Conservation (phyloP, 352 stramenopile species). For the Proteromonas lacertae region DNA sequence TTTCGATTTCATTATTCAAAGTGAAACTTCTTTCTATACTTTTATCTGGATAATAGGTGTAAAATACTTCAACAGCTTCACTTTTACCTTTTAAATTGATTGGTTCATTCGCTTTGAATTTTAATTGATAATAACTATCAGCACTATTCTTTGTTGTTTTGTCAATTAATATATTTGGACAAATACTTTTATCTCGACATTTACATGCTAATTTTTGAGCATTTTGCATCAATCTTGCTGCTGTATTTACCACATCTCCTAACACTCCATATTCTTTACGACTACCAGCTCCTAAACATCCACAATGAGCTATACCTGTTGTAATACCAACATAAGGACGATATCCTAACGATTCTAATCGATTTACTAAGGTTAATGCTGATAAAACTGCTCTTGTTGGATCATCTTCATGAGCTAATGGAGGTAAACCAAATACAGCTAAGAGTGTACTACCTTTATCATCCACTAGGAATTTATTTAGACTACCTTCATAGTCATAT, state of each 20-base stretch:
- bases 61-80: background rate
- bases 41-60: too few species aligned
- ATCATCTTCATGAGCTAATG: background rate
- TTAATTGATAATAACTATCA: too few species aligned
- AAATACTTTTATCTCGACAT: too few species aligned
- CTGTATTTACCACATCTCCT: constrained; percentile 62
- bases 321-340: constrained; percentile 44
- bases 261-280: constrained; percentile 62
- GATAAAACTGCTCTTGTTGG: background rate
- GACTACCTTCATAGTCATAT: constrained; percentile 64
- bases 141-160: background rate
- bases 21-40: too few species aligned
- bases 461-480: constrained; percentile 22
- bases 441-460: constrained; percentile 2
- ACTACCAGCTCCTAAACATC: constrained; percentile 43
- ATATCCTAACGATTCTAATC: constrained; percentile 4
- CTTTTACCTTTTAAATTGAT: background rate
- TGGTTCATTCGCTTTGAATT: background rate
- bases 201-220: too few species aligned
- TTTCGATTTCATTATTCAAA: too few species aligned
- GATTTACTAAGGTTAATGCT: background rate
- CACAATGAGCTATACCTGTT: constrained; percentile 46
- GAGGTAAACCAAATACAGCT: constrained; percentile 1
- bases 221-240: constrained; percentile 45
- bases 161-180: background rate